A percentile compares a stretch with the other conserved stretches of the same genome.
phyloP scores from a whole-genome alignment of 2,329 filamentous ascomycete species.

The Hypoxylon rubiginosum region DNA sequence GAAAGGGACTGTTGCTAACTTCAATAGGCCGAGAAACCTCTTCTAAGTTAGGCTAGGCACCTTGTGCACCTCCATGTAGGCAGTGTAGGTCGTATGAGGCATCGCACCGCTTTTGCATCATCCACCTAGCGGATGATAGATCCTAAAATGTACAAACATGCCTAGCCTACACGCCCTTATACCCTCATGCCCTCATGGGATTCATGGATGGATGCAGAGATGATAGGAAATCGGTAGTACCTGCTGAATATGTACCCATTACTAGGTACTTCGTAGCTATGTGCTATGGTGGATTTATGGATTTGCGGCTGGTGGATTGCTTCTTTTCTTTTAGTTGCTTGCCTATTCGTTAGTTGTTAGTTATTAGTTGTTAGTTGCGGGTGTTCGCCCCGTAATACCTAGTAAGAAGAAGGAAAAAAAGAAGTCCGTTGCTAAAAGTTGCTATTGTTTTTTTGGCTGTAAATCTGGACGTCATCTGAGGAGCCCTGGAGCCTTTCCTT shows the following conservation, averaged over 20 bases:
- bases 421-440: conserved; percentile 14
- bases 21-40: not conserved
- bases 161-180: too few relatives aligned
- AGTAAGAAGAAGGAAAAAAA: not conserved
- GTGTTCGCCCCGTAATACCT: conserved; percentile 24
- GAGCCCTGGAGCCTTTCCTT: conserved; percentile 21
- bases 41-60: not conserved
- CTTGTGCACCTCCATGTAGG: not conserved
- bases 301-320: not conserved
- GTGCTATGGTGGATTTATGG: not conserved
- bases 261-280: too few relatives aligned
- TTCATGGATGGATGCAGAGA: too few relatives aligned
- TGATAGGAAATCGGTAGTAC: not conserved
- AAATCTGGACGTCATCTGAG: conserved; percentile 42
- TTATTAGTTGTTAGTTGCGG: not conserved
- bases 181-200: too few relatives aligned
- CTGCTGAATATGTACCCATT: not conserved
- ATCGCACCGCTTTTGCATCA: conserved; percentile 9
- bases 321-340: not conserved
- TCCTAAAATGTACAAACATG: too few relatives aligned
- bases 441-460: conserved; percentile 8
- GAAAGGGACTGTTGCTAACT: conserved; percentile 13
- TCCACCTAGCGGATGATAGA: too few relatives aligned
- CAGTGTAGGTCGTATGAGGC: not conserved
- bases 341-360: not conserved